phyloP scores from a whole-genome alignment of 805 yeast species.

The Spathaspora hagerdaliae region DNA sequence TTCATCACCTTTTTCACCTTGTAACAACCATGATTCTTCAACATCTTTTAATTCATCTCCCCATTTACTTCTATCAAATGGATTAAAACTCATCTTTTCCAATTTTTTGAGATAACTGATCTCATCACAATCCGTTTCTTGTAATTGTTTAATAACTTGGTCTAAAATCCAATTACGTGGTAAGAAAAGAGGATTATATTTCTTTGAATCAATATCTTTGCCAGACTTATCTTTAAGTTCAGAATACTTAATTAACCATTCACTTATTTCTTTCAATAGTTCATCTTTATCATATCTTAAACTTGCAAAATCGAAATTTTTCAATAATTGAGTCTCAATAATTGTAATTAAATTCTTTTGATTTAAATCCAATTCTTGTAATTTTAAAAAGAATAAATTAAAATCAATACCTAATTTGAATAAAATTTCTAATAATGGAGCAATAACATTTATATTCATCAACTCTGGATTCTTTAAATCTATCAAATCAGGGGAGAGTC shows the following conservation, averaged over 20 bases:
- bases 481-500: slow-evolving; percentile 44
- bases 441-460: slow-evolving; percentile 43
- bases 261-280: slow-evolving; percentile 33
- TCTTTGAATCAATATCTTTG: slow-evolving; percentile 15
- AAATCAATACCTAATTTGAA: slow-evolving; percentile 66
- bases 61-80: slow-evolving; percentile 68
- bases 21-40: slow-evolving; percentile 50
- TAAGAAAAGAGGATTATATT: slow-evolving; percentile 70
- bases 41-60: slow-evolving; percentile 59
- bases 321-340: slow-evolving; percentile 18
- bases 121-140: slow-evolving; percentile 49
- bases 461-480: slow-evolving; percentile 31
- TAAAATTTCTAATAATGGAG: slow-evolving; percentile 60
- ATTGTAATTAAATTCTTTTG: slow-evolving; percentile 9
- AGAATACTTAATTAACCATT: slow-evolving; percentile 53
- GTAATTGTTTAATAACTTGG: slow-evolving; percentile 63
- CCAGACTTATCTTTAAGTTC: slow-evolving; percentile 40
- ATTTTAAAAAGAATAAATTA: slow-evolving; percentile 67
- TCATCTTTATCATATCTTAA: slow-evolving; percentile 28
- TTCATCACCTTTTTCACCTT: slow-evolving; percentile 47
- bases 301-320: slow-evolving; percentile 18
- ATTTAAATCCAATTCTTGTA: slow-evolving; percentile 47
- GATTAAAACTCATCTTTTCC: slow-evolving; percentile 67
- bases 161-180: slow-evolving; percentile 86
- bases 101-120: slow-evolving; percentile 53